Percentiles rank a stretch among this genome's conserved stretches.
Evolutionary conservation across 495 filamentous ascomycete genomes (phyloP).

Genomic region (Parachaetomium inaequale): DNA sequence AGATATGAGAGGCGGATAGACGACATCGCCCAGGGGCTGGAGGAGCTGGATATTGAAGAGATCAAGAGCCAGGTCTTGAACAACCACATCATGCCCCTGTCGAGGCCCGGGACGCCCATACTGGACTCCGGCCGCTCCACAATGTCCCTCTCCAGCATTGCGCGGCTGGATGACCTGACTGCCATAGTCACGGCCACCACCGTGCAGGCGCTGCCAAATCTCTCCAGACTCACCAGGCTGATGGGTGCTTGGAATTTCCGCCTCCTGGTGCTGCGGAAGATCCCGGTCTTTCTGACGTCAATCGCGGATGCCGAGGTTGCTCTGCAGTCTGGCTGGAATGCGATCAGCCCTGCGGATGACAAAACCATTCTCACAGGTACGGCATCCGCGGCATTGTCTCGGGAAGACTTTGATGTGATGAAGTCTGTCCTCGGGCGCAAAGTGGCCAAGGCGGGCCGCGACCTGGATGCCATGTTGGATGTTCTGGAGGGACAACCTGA

Average conservation of each 20-base stretch:
- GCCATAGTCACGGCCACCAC: constrained; percentile 85
- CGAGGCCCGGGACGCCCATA: constrained; percentile 49
- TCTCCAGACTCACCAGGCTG: constrained; percentile 66
- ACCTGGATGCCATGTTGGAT: constrained; percentile 81
- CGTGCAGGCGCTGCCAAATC: constrained; percentile 74
- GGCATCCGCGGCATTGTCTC: constrained; percentile 35
- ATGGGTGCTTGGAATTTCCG: constrained; percentile 75
- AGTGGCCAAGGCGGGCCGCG: constrained; percentile 64
- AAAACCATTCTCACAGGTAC: constrained; percentile 16
- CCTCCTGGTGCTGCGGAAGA: constrained; percentile 64
- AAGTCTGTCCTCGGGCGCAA: constrained; percentile 61
- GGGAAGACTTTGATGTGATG: constrained; percentile 58
- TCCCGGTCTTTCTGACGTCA: constrained; percentile 64
- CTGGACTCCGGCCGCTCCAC: constrained; percentile 39
- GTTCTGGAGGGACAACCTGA: constrained; percentile 77
- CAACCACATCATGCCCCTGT: constrained; percentile 63
- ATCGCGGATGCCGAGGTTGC: constrained; percentile 61
- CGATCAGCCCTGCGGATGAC: constrained; percentile 36
- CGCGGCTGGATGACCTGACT: constrained; percentile 75
- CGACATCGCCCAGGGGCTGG: constrained; percentile 72
- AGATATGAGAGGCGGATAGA: constrained; percentile 71
- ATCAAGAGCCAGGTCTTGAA: constrained; percentile 84
- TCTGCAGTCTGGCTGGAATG: constrained; percentile 59
- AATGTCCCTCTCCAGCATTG: constrained; percentile 47
- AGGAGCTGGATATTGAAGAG: constrained; percentile 79